Base-by-base conservation (phyloP, 371 early-diverging fungal genomes). In the Mucor racemosus region DNA sequence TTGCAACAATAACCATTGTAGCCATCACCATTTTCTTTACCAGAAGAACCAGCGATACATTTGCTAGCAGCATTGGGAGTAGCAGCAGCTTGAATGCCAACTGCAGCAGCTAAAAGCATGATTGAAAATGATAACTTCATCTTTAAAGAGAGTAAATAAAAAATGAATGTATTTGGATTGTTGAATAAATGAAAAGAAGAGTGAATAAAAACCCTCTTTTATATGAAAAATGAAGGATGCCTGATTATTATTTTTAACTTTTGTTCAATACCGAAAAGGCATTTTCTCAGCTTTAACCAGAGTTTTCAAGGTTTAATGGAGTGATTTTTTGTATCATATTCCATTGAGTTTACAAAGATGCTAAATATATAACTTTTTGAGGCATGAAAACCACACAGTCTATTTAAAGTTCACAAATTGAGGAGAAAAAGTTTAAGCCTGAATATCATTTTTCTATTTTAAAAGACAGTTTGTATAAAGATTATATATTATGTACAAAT, bases 1-100 rank as follows among this genome's bases (percentile, higher is more conserved):
- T 55, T 53, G 13, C 68, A 68, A n/a, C 68, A 68, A 19, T 34
- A 53, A 10, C 64, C 68, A 0, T 53, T 58, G 40, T 68, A 68
- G 6, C 26, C 26, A 26, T 26, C 26, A 26, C 26, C 26, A 26
- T 26, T 54, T 1, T 60, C 60, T 10, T 42, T 44, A n/a, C 65
- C 56, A 38, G 38, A 60, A 7, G 68, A 58, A 19, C 64, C 64
- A 7, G 64, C 31, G 9, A 39, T 4, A 33, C 65, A 65, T 5
- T 6, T 35, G 4, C 9, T n/a, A 15, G 53, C 36, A 10, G 66
- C 4, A 13, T 5, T 34, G 26, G 42, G 33, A 10, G 39, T 41
- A 36, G 61, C 19, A 34, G 58, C 21, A 8, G 21, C 39, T 17
- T 8, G 34, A 14, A 42, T 33, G 3, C 26, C 34, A 1, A n/a